A percentile compares a stretch with the other conserved stretches of the same genome.
Conservation (phyloP, 768 basidiomycete species). For the Rubroboletus pulcherrimus region DNA sequence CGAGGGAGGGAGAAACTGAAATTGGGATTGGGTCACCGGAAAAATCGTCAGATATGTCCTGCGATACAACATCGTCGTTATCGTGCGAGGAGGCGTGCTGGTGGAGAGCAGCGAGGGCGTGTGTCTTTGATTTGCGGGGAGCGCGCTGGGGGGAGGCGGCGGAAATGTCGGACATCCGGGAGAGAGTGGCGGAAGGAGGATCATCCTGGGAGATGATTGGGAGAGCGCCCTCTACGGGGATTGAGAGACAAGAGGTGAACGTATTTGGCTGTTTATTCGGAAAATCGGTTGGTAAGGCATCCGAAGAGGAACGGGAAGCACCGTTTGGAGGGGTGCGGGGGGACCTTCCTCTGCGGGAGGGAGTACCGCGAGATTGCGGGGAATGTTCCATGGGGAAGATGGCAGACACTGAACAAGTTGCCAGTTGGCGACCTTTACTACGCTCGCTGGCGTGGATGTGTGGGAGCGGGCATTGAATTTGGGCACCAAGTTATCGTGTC, state of each 20-base stretch:
- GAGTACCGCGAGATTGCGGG: conserved; percentile 53
- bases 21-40: conserved; percentile 55
- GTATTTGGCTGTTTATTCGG: conserved; percentile 45
- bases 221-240: conserved; percentile 70
- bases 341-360: conserved; percentile 62
- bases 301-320: conserved; percentile 36
- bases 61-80: conserved; percentile 43
- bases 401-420: conserved; percentile 37
- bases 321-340: conserved; percentile 50
- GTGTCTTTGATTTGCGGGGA: conserved; percentile 88
- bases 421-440: conserved; percentile 5
- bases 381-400: conserved; percentile 32
- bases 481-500: conserved; percentile 39
- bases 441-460: conserved; percentile 32
- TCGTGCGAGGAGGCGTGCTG: conserved; percentile 55
- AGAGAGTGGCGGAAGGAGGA: conserved; percentile 31
- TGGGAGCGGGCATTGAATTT: conserved; percentile 40
- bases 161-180: conserved; percentile 34
- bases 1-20: conserved; percentile 56
- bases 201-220: conserved; percentile 55
- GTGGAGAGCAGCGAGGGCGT: conserved; percentile 76
- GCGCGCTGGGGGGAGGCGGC: conserved; percentile 58
- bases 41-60: conserved; percentile 44
- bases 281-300: conserved; percentile 49
- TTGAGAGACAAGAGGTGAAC: conserved; percentile 66